These are phyloP conservation scores for Coelastrella sp. DNA, from an alignment of 139 green algal species.

Conservation along the genomic window DNA sequence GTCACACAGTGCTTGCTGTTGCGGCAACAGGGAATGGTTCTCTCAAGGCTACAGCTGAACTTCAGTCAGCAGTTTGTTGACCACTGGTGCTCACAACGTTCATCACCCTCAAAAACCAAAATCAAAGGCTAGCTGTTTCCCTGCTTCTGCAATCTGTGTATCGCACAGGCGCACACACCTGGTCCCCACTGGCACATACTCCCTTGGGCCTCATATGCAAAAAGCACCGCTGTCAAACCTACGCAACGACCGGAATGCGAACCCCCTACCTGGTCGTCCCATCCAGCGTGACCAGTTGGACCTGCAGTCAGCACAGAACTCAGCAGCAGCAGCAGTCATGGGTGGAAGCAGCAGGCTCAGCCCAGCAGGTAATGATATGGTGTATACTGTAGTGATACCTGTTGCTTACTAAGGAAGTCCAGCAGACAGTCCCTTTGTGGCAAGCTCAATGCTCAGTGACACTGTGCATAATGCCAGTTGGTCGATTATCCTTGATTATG, in stretches of 20 bases:
- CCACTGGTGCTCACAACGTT: no score
- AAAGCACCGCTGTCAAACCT: not conserved
- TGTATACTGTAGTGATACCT: not conserved
- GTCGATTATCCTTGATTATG: no score
- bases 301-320: not conserved
- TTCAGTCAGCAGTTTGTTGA: no score
- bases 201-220: not conserved
- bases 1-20: no score
- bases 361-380: slow-evolving; percentile 12
- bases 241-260: not conserved
- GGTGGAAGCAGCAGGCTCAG: slow-evolving; percentile 6
- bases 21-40: no score
- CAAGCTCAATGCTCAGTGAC: no score
- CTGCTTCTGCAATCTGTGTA: not conserved
- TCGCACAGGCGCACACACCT: slow-evolving; percentile 2
- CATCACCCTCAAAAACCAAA: no score
- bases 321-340: slow-evolving; percentile 31
- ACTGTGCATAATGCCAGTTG: no score
- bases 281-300: slow-evolving; percentile 10
- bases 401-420: no score
- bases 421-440: no score
- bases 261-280: not conserved
- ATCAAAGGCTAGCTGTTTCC: no score
- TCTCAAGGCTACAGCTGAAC: no score
- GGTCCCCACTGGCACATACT: not conserved